Conservation (phyloP, 371 early-diverging fungal species). For the Haplosporangium sp. region DNA sequence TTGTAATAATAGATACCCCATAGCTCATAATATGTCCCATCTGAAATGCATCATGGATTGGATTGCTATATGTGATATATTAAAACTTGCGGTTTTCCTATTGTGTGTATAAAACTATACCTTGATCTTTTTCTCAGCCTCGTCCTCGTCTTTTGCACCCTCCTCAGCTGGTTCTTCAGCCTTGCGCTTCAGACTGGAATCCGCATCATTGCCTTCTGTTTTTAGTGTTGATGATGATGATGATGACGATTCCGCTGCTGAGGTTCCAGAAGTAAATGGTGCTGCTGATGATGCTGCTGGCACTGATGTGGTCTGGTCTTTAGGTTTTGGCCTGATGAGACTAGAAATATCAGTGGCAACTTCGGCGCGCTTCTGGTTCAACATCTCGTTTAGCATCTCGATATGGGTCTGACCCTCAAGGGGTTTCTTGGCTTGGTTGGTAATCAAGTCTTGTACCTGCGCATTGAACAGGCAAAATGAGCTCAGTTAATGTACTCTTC, state of each 20-base stretch:
- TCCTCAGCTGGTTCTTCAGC: slow-evolving; percentile 24
- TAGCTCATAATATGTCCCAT: too few species aligned
- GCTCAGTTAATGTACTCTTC: not conserved
- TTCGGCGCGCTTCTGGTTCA: slow-evolving; percentile 16
- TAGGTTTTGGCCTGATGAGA: slow-evolving; percentile 46
- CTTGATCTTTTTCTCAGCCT: slow-evolving; percentile 39
- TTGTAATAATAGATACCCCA: not conserved
- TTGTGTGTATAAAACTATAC: slow-evolving; percentile 8
- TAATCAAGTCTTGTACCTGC: slow-evolving; percentile 38
- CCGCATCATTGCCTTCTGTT: slow-evolving; percentile 4
- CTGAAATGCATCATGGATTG: too few species aligned
- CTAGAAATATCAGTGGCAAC: slow-evolving; percentile 41
- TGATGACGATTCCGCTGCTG: slow-evolving; percentile 1
- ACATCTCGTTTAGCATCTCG: slow-evolving; percentile 31
- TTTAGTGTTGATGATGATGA: slow-evolving; percentile 3
- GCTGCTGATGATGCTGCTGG: slow-evolving; percentile 11
- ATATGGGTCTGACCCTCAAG: slow-evolving; percentile 25
- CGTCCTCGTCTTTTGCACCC: slow-evolving; percentile 11
- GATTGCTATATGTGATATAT: too few species aligned
- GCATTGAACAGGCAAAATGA: too few species aligned
- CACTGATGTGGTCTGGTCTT: slow-evolving; percentile 4
- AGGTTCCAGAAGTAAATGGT: slow-evolving; percentile 1
- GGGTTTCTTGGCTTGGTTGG: slow-evolving; percentile 38
- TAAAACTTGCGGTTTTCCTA: not conserved
- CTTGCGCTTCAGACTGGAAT: slow-evolving; percentile 38